Evolutionary conservation across 441 rosid species (phyloP).

Genomic region (Jatropha multifida): DNA sequence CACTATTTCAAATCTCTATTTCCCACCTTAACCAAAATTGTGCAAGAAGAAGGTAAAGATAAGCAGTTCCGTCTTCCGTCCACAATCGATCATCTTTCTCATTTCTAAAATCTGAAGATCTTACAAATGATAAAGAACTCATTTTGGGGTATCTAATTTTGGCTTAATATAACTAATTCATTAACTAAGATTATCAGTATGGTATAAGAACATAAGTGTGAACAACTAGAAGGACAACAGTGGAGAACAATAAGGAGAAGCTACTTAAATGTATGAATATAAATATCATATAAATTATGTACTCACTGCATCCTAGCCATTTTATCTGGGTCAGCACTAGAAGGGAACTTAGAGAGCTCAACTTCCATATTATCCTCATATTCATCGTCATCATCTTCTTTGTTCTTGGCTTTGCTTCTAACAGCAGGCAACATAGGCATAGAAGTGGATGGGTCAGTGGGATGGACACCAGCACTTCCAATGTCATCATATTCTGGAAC

Average conservation of each 20-base stretch:
- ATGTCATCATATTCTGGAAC: conserved; percentile 44
- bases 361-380: conserved; percentile 88
- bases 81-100: neutral
- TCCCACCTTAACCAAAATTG: neutral
- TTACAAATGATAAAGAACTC: neutral
- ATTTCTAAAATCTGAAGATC: neutral
- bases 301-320: conserved; percentile 93
- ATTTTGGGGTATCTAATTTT: too few relatives aligned
- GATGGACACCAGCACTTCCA: conserved; percentile 19
- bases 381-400: conserved; percentile 79
- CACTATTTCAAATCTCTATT: neutral
- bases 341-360: conserved; percentile 70
- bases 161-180: neutral
- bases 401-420: conserved; percentile 36
- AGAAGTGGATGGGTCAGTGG: conserved; percentile 26
- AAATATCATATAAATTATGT: too few relatives aligned
- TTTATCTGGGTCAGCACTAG: conserved; percentile 70
- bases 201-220: neutral
- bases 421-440: conserved; percentile 22
- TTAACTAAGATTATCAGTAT: neutral
- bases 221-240: neutral
- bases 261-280: neutral
- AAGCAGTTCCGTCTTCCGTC: neutral
- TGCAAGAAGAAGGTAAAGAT: neutral
- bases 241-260: neutral